Percentiles rank a stretch among this genome's conserved stretches.
Evolutionary conservation across 2,329 filamentous ascomycete species (phyloP).

Genomic region (Aspergillus sp.): DNA sequence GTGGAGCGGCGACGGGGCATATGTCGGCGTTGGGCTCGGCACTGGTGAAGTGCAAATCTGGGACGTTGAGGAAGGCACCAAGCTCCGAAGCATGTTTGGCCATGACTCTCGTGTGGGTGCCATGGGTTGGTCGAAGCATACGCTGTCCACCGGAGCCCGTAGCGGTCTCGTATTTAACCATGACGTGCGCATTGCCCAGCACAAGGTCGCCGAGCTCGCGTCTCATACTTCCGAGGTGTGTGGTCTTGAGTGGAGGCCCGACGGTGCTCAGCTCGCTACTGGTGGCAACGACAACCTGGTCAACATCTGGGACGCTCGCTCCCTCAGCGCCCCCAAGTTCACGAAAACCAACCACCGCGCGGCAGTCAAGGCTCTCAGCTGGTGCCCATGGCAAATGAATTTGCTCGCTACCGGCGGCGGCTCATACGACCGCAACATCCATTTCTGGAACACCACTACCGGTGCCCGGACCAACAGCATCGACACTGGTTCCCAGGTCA

Average conservation of each 20-base stretch:
- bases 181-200: conserved; percentile 91
- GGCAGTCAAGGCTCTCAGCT: conserved; percentile 93
- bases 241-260: conserved; percentile 92
- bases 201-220: conserved; percentile 95
- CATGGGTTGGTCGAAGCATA: conserved; percentile 99
- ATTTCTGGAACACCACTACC: conserved; percentile 99
- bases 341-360: conserved; percentile 99
- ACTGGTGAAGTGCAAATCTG: conserved; percentile 98
- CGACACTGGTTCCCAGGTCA: conserved; percentile 95
- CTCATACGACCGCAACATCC: conserved; percentile 93
- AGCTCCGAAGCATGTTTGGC: conserved; percentile 97
- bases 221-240: conserved; percentile 98
- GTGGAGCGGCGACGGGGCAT: conserved; percentile 95
- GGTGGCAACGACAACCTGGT: conserved; percentile 98
- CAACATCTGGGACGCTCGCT: conserved; percentile 96
- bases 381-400: conserved; percentile 99
- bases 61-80: conserved; percentile 90
- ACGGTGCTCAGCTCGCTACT: conserved; percentile 92
- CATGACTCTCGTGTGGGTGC: conserved; percentile 94
- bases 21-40: conserved; percentile 89
- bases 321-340: conserved; percentile 89
- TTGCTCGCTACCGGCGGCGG: conserved; percentile 92
- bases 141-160: conserved; percentile 87
- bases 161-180: conserved; percentile 97
- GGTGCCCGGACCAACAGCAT: conserved; percentile 98